A percentile compares a stretch with the other conserved stretches of the same genome.
These are phyloP conservation scores for Phoma sp. DNA, from an alignment of 2,329 filamentous ascomycete species.

Conservation along the genomic window DNA sequence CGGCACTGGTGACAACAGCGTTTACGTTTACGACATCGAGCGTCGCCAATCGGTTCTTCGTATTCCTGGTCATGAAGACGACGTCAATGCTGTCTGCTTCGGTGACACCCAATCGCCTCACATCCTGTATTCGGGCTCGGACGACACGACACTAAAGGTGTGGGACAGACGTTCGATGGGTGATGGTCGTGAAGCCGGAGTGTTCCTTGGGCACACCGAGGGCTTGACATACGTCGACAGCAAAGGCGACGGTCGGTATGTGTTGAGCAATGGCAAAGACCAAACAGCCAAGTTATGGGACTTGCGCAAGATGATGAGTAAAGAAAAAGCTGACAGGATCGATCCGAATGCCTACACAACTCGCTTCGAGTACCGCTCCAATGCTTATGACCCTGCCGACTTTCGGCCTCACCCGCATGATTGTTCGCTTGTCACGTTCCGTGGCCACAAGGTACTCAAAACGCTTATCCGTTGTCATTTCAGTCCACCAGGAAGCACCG, in stretches of 20 bases:
- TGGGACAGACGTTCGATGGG: constrained; percentile 84
- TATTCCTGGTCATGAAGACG: constrained; percentile 78
- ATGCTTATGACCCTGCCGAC: constrained; percentile 67
- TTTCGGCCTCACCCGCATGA: constrained; percentile 81
- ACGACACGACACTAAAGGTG: constrained; percentile 91
- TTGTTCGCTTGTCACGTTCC: constrained; percentile 91
- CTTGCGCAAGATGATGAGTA: constrained; percentile 83
- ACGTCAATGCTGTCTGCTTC: constrained; percentile 97
- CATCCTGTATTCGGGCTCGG: constrained; percentile 93
- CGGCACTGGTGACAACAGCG: constrained; percentile 77
- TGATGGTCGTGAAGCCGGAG: constrained; percentile 66
- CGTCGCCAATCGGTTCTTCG: constrained; percentile 74
- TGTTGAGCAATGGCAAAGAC: constrained; percentile 93
- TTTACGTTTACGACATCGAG: constrained; percentile 94
- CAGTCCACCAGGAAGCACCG: constrained; percentile 81
- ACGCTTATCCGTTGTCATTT: constrained; percentile 97
- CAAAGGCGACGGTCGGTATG: constrained; percentile 87
- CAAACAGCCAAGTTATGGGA: constrained; percentile 99
- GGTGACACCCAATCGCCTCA: constrained; percentile 88
- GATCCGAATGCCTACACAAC: constrained; percentile 64
- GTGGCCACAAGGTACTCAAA: constrained; percentile 84
- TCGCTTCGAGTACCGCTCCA: constrained; percentile 77
- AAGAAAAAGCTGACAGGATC: constrained; percentile 64
- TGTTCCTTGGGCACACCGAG: constrained; percentile 70
- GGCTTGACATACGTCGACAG: constrained; percentile 73